These are phyloP conservation scores for Climacium dendroides DNA, from an alignment of 225 moss, liverwort and hornwort species.

Conservation along the genomic window DNA sequence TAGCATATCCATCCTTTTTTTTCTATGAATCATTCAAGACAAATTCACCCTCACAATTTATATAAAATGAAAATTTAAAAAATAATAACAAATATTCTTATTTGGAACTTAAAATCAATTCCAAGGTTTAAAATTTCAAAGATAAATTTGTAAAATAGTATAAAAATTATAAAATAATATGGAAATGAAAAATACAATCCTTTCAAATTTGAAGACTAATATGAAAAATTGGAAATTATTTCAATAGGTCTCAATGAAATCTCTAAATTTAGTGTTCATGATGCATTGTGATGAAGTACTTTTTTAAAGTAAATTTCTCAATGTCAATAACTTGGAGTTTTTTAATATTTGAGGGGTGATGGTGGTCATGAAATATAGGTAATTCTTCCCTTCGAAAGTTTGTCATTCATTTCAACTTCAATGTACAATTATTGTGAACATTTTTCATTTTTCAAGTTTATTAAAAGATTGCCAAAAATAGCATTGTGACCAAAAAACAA, in stretches of 20 bases:
- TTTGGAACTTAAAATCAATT: no score
- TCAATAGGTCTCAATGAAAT: background rate
- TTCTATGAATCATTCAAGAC: background rate
- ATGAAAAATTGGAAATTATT: background rate
- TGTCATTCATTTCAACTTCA: background rate
- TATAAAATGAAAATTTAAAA: no score
- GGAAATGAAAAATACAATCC: no score
- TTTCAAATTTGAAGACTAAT: background rate
- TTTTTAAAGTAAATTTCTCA: background rate
- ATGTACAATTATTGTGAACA: fast-evolving
- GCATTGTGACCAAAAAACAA: no score
- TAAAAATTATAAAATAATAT: no score
- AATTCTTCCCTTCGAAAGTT: fast-evolving
- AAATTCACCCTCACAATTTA: fast-evolving
- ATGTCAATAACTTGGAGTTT: background rate
- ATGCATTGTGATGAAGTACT: fast-evolving
- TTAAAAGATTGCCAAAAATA: background rate
- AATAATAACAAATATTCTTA: no score
- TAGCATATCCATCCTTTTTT: background rate
- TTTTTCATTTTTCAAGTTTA: background rate
- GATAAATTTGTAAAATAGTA: no score
- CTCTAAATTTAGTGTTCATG: background rate
- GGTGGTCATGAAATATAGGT: background rate
- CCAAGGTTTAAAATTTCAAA: no score
- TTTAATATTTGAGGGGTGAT: no score